Conservation (phyloP, 805 yeast species). For the Pichia occidentalis region DNA sequence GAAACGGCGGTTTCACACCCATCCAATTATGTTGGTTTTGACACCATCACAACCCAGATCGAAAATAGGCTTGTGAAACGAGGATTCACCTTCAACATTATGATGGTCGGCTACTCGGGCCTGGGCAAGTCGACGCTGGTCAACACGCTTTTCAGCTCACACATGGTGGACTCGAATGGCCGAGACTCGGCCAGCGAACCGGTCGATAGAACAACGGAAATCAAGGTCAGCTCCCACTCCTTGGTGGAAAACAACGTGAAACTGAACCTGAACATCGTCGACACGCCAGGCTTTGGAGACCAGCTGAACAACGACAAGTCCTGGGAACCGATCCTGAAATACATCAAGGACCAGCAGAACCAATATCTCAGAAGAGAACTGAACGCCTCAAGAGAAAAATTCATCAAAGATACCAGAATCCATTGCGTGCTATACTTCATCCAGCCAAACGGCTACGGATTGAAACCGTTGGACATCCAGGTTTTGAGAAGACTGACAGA, state of each 20-base stretch:
- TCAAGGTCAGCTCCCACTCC: slow-evolving; percentile 61
- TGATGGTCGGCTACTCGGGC: slow-evolving; percentile 93
- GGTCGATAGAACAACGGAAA: slow-evolving; percentile 79
- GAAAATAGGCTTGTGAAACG: slow-evolving; percentile 85
- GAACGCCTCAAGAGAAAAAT: slow-evolving; percentile 85
- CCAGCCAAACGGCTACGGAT: slow-evolving; percentile 83
- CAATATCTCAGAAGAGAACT: slow-evolving; percentile 86
- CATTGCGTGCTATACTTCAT: slow-evolving; percentile 90
- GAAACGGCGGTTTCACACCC: slow-evolving; percentile 40
- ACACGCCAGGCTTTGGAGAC: slow-evolving; percentile 98
- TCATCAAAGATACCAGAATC: slow-evolving; percentile 80
- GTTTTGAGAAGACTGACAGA: slow-evolving; percentile 81
- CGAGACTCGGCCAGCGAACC: slow-evolving; percentile 64
- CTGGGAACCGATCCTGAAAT: slow-evolving; percentile 94
- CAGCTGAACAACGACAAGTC: slow-evolving; percentile 91
- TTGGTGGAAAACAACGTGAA: slow-evolving; percentile 83
- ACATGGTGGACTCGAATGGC: slow-evolving; percentile 67
- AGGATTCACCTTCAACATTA: slow-evolving; percentile 90
- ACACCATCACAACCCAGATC: slow-evolving; percentile 91
- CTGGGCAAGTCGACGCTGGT: slow-evolving; percentile 90
- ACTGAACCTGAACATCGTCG: slow-evolving; percentile 80
- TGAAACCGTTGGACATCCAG: slow-evolving; percentile 73
- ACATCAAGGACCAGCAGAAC: slow-evolving; percentile 92
- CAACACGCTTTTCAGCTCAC: slow-evolving; percentile 84
- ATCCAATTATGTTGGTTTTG: slow-evolving; percentile 85